Evolutionary conservation across 352 stramenopile genomes (phyloP), one percentile per base, ranked within the genome.

Genomic region (Pythium aphanidermatum): DNA sequence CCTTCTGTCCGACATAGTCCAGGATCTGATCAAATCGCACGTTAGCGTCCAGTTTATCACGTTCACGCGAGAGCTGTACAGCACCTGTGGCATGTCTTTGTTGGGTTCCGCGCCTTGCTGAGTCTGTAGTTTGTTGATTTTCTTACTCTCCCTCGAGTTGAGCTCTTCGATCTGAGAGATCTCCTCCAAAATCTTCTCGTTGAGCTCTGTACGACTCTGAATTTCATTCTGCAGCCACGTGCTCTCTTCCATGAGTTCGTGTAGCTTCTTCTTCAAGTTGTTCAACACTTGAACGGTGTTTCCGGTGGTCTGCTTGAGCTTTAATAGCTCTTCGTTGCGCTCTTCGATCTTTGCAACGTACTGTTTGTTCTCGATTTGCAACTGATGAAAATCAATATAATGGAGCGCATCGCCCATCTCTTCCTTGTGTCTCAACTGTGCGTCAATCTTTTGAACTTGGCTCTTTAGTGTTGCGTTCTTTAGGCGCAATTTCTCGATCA

Each of bases 351-450:
- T 97, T 40, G 77, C 73, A 7, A 97, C 72, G 68, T 97, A 97
- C 65, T 98, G 91, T 46, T 98, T 98, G 74, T 98, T 98, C 61
- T 98, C 92, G 39, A 98, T 98, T 68, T 98, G 92, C 10, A 98
- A 70, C 47, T 95, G 84, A 59, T 98, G 92, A 41, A 97, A 98
- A 40, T 98, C 92, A 34, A 98, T 98, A 66, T 98, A 98, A 55
- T 98, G 91, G 6, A 98, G 70, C 8, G 87, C 86, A 46, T 97
- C 92, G 16, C 92, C 90, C 83, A 97, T 96, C 33, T 98, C 92
- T 64, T 98, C 90, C 54, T 98, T 98, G 63, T 97, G 86, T 29
- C 81, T 75, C 12, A 98, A 66, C 61, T 95, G 85, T 10, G 73
- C 67, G 40, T 96, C 85, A 37, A 94, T 91, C 69, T 97, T 98